phyloP scores from a whole-genome alignment of 225 moss, liverwort and hornwort genomes.

The Climacium dendroides region DNA sequence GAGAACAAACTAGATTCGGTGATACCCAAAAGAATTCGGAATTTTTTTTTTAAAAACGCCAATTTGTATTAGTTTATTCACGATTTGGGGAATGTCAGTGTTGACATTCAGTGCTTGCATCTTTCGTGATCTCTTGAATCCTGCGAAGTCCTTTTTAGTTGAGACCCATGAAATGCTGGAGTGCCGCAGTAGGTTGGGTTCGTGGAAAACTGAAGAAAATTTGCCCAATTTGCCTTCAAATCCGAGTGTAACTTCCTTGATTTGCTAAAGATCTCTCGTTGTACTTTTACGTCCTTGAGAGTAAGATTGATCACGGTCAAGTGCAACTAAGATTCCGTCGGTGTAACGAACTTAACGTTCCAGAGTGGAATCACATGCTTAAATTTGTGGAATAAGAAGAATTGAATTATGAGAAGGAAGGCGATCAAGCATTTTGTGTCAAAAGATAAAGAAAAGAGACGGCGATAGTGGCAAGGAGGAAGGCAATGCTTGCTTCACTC shows the following conservation, averaged over 20 bases:
- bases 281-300: not conserved
- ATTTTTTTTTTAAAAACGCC: fast-evolving
- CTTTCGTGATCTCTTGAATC: not conserved
- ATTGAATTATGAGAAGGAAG: not conserved
- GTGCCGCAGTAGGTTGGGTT: too few species aligned
- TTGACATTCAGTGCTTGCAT: not conserved
- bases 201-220: not conserved
- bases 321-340: not conserved
- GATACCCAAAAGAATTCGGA: fast-evolving
- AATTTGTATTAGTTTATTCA: not conserved
- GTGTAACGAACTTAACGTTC: not conserved
- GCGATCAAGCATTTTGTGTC: not conserved
- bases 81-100: not conserved
- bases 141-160: too few species aligned
- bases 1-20: too few species aligned
- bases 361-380: not conserved
- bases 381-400: not conserved
- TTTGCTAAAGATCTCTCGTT: not conserved
- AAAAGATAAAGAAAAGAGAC: too few species aligned
- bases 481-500: too few species aligned
- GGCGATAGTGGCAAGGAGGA: too few species aligned
- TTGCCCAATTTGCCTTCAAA: not conserved
- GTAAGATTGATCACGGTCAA: not conserved
- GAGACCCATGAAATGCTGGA: not conserved
- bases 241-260: not conserved